A percentile compares a stretch with the other conserved stretches of the same genome.
These are phyloP conservation scores for Klebsormidium nitens DNA, from an alignment of 139 green algal species.

Conservation along the genomic window DNA sequence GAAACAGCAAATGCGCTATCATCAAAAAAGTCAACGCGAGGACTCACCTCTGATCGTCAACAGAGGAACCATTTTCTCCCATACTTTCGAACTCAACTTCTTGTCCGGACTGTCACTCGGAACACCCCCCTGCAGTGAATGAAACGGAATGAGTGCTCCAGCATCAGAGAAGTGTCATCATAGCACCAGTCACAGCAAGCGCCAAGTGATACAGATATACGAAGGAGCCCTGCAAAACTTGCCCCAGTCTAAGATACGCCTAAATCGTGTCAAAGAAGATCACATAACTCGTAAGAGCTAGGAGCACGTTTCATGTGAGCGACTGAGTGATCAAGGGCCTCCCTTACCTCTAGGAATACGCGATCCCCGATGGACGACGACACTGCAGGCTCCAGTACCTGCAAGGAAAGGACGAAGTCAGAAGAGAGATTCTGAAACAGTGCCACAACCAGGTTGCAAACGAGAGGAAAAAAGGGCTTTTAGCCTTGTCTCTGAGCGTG, in stretches of 20 bases:
- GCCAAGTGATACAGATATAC: too few species aligned
- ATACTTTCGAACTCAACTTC: conserved; percentile 25
- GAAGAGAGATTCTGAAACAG: background rate
- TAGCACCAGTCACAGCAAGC: too few species aligned
- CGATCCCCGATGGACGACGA: background rate
- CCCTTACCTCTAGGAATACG: conserved; percentile 1
- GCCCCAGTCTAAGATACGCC: too few species aligned
- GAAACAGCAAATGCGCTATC: too few species aligned
- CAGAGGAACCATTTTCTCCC: conserved; percentile 20
- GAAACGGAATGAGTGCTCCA: background rate
- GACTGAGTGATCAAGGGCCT: background rate
- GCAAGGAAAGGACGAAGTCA: background rate
- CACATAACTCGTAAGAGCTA: too few species aligned
- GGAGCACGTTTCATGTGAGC: too few species aligned
- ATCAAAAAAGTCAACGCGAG: too few species aligned
- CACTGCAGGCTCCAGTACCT: background rate
- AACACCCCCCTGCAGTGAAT: conserved; percentile 3
- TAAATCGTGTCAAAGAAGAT: too few species aligned
- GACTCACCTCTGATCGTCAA: conserved; percentile 12
- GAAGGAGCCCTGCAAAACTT: too few species aligned
- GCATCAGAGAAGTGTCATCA: too few species aligned
- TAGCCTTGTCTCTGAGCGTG: too few species aligned
- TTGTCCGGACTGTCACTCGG: conserved; percentile 22
- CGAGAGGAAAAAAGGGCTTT: too few species aligned
- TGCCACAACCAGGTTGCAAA: conserved; percentile 11